Evolutionary conservation across 108 stramenopile species (phyloP), one percentile per base, ranked within the genome.

Genomic region (Cyclotella choctawhatcheeana): DNA sequence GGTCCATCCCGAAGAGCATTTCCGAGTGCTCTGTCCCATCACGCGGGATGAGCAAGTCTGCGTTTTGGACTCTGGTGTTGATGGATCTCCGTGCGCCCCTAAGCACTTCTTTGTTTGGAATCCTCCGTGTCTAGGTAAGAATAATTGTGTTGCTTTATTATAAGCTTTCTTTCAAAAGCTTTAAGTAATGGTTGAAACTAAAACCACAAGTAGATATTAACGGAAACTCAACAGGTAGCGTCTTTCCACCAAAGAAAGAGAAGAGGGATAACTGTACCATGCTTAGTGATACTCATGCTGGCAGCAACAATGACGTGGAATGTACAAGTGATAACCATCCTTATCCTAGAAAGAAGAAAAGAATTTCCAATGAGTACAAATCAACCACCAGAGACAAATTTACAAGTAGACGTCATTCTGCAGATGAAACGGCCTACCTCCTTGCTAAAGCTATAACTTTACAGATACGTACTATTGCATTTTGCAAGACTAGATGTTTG

Each of bases 341-440:
- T 8, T 40, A 8, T 40, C 58, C 35, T 20, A 40, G 0, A 18
- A 60, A 43, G 34, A 60, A 60, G 27, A n/a, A 35, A 18, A 13
- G 18, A 37, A 60, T 64, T 47, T 45, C 63, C 7, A 64, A 44
- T n/a, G 29, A 64, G 48, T 8, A 47, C 29, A 17, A 47, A 5
- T 17, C n/a, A 21, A 7, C 44, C 13, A 21, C 8, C 6, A 4
- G 18, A 47, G 32, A 64, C 2, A 24, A 44, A 4, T 72, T 76
- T 31, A 66, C 54, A 22, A 63, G 71, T 13, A 69, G 88, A 34
- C 84, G 90, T 5, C 93, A 94, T 66, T 86, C 93, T 40, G 93
- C 93, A 1, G 96, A 96, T 53, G 98, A 99, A 70, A 97, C 96
- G n/a, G 97, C 97, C 2, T 54, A 81, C 48, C 76, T 99, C 16